Conservation (phyloP, 768 basidiomycete genomes). For the Tulasnella sp. region DNA sequence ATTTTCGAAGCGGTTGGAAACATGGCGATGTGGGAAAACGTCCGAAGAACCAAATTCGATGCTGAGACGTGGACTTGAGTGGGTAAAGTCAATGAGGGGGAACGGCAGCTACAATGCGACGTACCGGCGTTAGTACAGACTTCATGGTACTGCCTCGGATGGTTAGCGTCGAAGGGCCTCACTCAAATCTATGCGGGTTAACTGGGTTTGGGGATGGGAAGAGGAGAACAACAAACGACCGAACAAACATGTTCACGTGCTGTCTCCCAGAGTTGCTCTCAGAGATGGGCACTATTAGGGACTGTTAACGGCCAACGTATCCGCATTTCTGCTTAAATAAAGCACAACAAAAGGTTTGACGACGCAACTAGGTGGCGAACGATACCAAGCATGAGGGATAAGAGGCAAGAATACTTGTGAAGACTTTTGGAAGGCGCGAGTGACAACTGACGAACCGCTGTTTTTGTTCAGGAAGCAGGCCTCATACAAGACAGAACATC, state of each 20-base stretch:
- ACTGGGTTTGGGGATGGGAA: background rate
- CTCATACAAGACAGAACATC: no score
- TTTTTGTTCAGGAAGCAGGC: no score
- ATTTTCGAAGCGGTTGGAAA: background rate
- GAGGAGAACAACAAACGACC: background rate
- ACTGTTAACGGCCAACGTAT: no score
- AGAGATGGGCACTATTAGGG: no score
- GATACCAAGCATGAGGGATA: no score
- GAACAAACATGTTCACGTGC: background rate
- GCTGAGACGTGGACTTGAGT: background rate
- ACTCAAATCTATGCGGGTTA: background rate
- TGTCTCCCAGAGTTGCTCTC: no score
- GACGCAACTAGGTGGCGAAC: no score
- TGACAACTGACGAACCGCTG: no score
- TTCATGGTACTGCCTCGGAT: background rate
- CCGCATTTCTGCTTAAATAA: no score
- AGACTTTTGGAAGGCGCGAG: no score
- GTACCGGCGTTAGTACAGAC: background rate
- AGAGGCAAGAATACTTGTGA: no score
- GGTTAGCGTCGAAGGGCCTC: background rate
- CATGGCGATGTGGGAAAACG: background rate
- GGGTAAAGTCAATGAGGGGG: background rate
- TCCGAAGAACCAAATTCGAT: background rate
- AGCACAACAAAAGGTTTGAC: no score
- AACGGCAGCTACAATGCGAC: background rate